Evolutionary conservation across 176 grass and related monocot genomes (phyloP), one percentile per base, ranked within the genome.

Genomic region (Carex cristatella): DNA sequence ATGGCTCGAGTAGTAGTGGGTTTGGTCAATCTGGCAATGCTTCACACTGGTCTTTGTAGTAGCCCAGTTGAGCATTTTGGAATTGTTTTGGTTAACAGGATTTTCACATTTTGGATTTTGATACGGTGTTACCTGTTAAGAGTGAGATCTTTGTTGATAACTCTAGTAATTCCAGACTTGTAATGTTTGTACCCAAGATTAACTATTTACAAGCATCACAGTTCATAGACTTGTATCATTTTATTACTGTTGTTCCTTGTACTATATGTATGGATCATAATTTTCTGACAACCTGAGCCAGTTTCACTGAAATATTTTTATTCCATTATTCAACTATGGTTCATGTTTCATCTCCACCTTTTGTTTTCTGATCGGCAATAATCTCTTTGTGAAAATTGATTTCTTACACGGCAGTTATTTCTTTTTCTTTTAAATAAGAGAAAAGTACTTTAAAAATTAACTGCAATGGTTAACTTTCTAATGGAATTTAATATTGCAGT

Each of bases 1-100:
- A 93, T 2, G 61, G 86, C 23, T 86, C 86, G 18, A 38, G 64
- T 15, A 73, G 84, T 83, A 69, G 81, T 55, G 81, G 67, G 3
- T 94, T 92, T 40, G 87, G 88, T 62, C 91, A 94, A 69, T 32
- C 81, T 0, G 68, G 94, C 33, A 86, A 88, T 79, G 86, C 81
- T 10, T 85, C 77, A 64, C 64, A 92, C 88, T 97, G 94, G 94
- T 97, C 94, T 44, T 86, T 94, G 37, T 97, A 93, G 80, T 64
- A 63, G 54, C 54, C 46, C 13, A 4, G 0, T 63, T 64, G 80
- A 30, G 55, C 13, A 9, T 32, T 69, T 60, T 87, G 60, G 66
- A 81, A 59, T 69, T 69, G 72, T 88, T 85, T 81, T 65, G 79
- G 18, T 80, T 65, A 56, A 19, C 57, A 53, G 61, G 65, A 79